Evolutionary conservation across 108 stramenopile genomes (phyloP), one percentile per base, ranked within the genome.

Genomic region (Fistulifera pelliculosa): DNA sequence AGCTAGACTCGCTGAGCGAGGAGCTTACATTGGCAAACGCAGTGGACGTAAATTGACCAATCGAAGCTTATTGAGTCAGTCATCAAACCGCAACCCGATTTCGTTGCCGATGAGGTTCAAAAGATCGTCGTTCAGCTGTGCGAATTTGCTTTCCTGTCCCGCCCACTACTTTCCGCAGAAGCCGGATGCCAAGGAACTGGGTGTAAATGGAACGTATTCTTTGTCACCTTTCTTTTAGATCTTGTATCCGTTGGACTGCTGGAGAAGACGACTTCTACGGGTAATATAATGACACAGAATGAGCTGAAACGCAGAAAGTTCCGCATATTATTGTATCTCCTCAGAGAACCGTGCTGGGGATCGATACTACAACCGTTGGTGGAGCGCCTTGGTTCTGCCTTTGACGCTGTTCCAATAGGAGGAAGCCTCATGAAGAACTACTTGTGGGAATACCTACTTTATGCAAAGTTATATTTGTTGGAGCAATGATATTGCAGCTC

Each of bases 321-420:
- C 22, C 61, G 57, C 28, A 17, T 71, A 10, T 26, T 77, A 0
- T 31, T 77, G 40, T 77, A 77, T 53, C 22, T 65, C 49, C 38
- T 77, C 13, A 66, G 75, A 45, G 49, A 54, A 6, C 75, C 75
- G 14, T 41, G 61, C 1, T 77, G 66, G 69, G 23, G 53, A 12
- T 17, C 21, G 4, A 12, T 49, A 10, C 65, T 67, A 0, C 42
- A 25, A 24, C 75, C 75, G 15, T 5, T 21, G 19, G 11, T 21
- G 44, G 44, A 45, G 5, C 44, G 44, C 3, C 5, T 45, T 3
- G 44, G 21, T 21, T 17, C 44, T 4, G 14, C 45, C 2, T 21
- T 67, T 11, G 53, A 70, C 23, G 48, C 50, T 38, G 52, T 77
- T 14, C 75, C 75, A 1, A 13, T 77, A 1, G 15, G 71, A 24